Base-by-base conservation (phyloP, 225 moss, liverwort and hornwort genomes). In the Sphagnum tenellum region DNA sequence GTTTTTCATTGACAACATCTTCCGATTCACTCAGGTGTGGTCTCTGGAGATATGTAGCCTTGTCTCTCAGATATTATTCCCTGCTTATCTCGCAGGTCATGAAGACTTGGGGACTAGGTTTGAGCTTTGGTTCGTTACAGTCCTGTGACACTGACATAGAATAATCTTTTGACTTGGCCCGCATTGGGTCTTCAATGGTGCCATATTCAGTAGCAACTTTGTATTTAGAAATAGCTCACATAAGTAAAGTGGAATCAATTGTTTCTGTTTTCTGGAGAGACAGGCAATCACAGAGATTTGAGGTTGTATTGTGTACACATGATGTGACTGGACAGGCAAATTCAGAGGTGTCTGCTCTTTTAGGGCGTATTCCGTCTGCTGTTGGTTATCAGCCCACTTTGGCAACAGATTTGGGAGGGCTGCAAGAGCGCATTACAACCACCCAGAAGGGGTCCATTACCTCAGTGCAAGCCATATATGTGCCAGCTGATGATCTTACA, bases 331-430 rank as follows among this genome's bases (percentile, higher is more conserved):
- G 29, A 29, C 82, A 93, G 90, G 90, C 94, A 51, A 94, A 94
- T 68, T 90, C 90, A n/a, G 89, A 94, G 77, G 94, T 94, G 82
- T 94, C 94, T 72, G 94, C 91, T 48, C 75, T 94, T 79, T 73
- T 94, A 51, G 91, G 94, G 50, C 94, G 91, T 80, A 94, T 94
- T 67, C 94, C 94, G 62, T 94, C 94, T 59, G 94, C 94, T 50
- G 91, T 94, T 74, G 94, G 94, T 5, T 94, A 94, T 71, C 94
- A 94, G 82, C 91, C 94, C 44, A 94, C 91, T 64, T 70, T 94
- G 72, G 88, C 94, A 63, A 94, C 91, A 57, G 91, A 94, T 89
- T 79, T 94, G 79, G 94, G 91, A 83, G 83, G 86, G 66, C 75
- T 94, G 63, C 94, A 94, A 74, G 94, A 94, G 77, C 94, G 89